phyloP scores from a whole-genome alignment of 768 basidiomycete species.

The Podaxis carcinomalis region DNA sequence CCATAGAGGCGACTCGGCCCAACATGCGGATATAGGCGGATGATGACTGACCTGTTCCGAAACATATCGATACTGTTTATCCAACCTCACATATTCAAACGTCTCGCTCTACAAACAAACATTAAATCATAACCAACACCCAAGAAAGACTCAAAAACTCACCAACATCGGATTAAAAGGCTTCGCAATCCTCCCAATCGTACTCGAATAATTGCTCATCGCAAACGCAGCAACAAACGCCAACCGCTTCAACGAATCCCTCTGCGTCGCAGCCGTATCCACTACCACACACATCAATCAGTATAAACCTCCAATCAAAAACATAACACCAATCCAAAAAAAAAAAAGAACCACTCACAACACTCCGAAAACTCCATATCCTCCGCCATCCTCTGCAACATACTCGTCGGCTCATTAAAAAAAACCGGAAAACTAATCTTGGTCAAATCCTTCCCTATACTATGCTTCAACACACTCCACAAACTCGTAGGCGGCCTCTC shows the following conservation, averaged over 20 bases:
- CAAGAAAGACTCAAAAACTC: too few species aligned
- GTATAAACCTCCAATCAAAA: too few species aligned
- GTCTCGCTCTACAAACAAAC: constrained; percentile 65
- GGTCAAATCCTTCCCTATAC: constrained; percentile 95
- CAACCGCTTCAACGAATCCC: constrained; percentile 74
- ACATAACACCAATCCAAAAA: too few species aligned
- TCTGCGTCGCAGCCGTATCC: constrained; percentile 76
- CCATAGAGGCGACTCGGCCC: constrained; percentile 88
- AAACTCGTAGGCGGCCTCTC: constrained; percentile 86
- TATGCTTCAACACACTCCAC: constrained; percentile 93
- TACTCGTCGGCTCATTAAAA: constrained; percentile 92
- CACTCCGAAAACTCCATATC: constrained; percentile 98
- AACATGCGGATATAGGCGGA: constrained; percentile 94
- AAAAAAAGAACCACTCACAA: constrained; percentile 41
- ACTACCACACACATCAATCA: constrained; percentile 36
- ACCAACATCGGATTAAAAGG: constrained; percentile 97
- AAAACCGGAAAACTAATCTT: constrained; percentile 94
- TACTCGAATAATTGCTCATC: constrained; percentile 97
- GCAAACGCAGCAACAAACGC: constrained; percentile 96
- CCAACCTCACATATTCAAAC: constrained; percentile 87
- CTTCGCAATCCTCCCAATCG: constrained; percentile 94
- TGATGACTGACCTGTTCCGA: constrained; percentile 98
- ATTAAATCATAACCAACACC: background rate
- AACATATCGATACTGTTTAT: constrained; percentile 87
- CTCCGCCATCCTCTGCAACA: constrained; percentile 97